Conservation (phyloP, 75 land plant genomes). For the Azolla pinnata region DNA sequence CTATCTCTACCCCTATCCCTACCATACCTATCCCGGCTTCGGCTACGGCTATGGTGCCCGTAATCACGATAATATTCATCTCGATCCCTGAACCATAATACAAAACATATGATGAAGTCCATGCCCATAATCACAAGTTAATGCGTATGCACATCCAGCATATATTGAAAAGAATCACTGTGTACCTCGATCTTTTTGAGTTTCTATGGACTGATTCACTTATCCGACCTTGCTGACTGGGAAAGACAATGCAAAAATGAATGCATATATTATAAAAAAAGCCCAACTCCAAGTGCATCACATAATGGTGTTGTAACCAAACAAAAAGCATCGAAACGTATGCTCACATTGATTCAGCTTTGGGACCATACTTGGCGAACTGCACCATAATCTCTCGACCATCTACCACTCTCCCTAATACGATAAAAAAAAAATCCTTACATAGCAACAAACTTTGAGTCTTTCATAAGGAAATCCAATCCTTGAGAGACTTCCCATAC, state of each 20-base stretch:
- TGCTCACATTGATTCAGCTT: constrained; percentile 37
- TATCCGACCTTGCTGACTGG: constrained; percentile 16
- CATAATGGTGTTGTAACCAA: not conserved
- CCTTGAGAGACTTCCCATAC: no score
- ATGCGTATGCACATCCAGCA: no score
- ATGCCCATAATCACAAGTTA: no score
- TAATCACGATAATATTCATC: constrained; percentile 34
- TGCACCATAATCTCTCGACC: constrained; percentile 41
- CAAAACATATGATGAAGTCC: no score
- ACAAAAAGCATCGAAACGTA: constrained; percentile 10
- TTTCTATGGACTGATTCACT: constrained; percentile 12
- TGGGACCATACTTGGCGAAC: constrained; percentile 43
- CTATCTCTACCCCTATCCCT: constrained; percentile 23
- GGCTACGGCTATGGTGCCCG: constrained; percentile 40
- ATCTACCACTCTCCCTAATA: constrained; percentile 38
- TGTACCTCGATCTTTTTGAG: constrained; percentile 15
- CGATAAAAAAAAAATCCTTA: no score
- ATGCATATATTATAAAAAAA: not conserved
- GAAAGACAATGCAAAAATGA: not conserved
- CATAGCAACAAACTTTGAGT: no score
- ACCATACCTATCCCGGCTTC: constrained; percentile 33
- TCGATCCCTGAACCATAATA: constrained; percentile 45
- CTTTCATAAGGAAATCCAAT: no score
- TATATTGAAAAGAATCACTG: no score
- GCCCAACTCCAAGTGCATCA: not conserved